Base-by-base conservation (phyloP, 2,329 filamentous ascomycete genomes). In the Sporothrix schenckii region DNA sequence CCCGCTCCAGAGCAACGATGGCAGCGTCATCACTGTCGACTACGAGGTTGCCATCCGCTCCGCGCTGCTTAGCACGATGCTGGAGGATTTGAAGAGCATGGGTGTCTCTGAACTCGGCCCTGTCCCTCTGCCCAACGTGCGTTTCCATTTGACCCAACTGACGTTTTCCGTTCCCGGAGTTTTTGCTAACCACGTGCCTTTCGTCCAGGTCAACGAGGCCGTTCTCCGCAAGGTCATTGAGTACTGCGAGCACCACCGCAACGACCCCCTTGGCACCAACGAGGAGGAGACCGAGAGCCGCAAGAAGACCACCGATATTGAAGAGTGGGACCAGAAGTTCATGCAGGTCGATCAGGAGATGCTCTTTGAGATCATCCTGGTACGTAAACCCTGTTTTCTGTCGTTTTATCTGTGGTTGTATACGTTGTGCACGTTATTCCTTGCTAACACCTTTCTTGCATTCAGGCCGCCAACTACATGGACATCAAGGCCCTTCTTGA, bases 341-440 rank as follows among this genome's bases (percentile, higher is more conserved):
- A 98, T 99, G 95, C 94, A 98, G 82, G 95, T 99, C 21, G 95
- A 99, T 80, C 95, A 99, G 79, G 95, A 99, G 83, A 98, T 99
- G 95, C 88, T 99, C 1, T 99, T 99, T 76, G 95, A 99, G 85
- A 98, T 99, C 78, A 99, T 99, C 76, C 87, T 99, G 34, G 93
- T 95, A 87, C 71, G 90, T 85, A 34, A 60, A n/a, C 47, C 2
- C 34, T 54, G 2, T n/a, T 44, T 52, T 50, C 21, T 16, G 52
- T 50, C 56, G 54, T 10, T 19, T 34, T 34, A 30, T 11, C 41
- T 44, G 1, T 14, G 41, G 10, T 44, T 16, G 3, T 16, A 6
- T 16, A 13, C 41, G 2, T 13, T 16, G 41, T 16, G 41, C 11
- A 44, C 41, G 14, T 44, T 34, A 7, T 34, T 34, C 34, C 27